A percentile compares a stretch with the other conserved stretches of the same genome.
Evolutionary conservation across 345 rosid genomes (phyloP).

Genomic region (Eutrema yunnanense): DNA sequence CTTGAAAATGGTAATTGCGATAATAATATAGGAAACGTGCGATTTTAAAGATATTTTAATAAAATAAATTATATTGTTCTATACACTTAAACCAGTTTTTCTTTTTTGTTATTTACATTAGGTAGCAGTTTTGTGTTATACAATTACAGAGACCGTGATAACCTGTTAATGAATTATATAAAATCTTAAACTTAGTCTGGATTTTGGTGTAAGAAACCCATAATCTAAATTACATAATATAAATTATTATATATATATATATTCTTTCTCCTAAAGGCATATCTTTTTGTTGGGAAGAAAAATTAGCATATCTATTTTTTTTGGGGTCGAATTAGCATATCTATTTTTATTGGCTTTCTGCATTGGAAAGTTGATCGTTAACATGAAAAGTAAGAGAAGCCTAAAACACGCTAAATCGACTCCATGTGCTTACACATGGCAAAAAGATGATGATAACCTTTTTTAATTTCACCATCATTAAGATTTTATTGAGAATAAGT

Average conservation of each 20-base stretch:
- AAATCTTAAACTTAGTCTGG: neutral
- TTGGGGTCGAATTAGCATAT: neutral
- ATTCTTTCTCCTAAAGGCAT: neutral
- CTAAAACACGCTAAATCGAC: slow-evolving; percentile 26
- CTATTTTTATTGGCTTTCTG: neutral
- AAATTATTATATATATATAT: neutral
- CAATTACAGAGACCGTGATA: no score
- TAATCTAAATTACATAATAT: neutral
- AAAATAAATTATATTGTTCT: neutral
- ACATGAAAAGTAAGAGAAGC: slow-evolving; percentile 20
- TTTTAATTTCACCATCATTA: slow-evolving; percentile 8
- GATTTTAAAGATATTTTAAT: neutral
- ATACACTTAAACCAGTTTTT: neutral
- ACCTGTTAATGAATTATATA: neutral
- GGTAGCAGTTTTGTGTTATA: neutral
- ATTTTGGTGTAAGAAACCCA: neutral
- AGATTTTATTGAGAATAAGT: neutral
- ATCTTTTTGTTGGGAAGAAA: neutral
- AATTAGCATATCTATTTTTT: neutral
- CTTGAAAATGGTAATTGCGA: neutral
- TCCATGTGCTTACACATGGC: slow-evolving; percentile 28
- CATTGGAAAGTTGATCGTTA: slow-evolving; percentile 21
- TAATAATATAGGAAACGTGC: neutral
- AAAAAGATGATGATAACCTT: slow-evolving; percentile 5
- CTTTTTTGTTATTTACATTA: neutral